A percentile compares a stretch with the other conserved stretches of the same genome.
phyloP scores from a whole-genome alignment of 129 eudicot genomes.

The Pulicaria dysenterica region DNA sequence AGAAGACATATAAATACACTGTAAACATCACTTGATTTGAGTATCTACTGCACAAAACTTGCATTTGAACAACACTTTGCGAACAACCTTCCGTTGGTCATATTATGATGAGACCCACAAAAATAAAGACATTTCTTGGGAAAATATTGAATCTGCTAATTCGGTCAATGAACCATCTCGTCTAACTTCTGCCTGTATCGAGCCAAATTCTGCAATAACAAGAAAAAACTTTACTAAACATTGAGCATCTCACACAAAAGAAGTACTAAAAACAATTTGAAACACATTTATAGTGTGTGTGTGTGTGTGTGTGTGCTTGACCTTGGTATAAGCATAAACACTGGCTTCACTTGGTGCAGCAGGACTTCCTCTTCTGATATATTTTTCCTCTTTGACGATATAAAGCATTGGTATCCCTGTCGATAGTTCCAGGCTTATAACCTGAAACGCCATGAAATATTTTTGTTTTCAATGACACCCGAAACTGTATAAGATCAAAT shows the following conservation, averaged over 20 bases:
- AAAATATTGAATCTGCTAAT: slow-evolving; percentile 16
- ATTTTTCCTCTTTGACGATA: slow-evolving; percentile 81
- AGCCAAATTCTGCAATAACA: slow-evolving; percentile 69
- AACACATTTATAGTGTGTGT: neutral
- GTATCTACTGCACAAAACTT: slow-evolving; percentile 31
- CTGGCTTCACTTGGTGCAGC: slow-evolving; percentile 88
- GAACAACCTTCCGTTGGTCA: neutral
- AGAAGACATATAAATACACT: neutral
- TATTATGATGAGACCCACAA: slow-evolving; percentile 5
- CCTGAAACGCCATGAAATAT: slow-evolving; percentile 44
- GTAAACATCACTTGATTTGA: slow-evolving; percentile 7
- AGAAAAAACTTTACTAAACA: slow-evolving; percentile 1
- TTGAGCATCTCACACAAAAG: neutral
- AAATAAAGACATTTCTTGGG: neutral
- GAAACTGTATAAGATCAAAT: neutral
- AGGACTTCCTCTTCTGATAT: slow-evolving; percentile 95
- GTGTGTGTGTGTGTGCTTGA: neutral
- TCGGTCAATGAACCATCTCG: slow-evolving; percentile 58
- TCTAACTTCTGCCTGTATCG: slow-evolving; percentile 89
- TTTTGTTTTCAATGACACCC: neutral
- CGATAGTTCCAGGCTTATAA: slow-evolving; percentile 90
- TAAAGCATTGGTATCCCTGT: slow-evolving; percentile 99
- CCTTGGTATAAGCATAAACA: slow-evolving; percentile 97
- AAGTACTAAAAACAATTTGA: neutral
- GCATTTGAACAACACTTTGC: slow-evolving; percentile 18